Percentiles rank a stretch among this genome's conserved stretches.
phyloP scores from a whole-genome alignment of 23 red algal species.

The Gracilaria gracilis region DNA sequence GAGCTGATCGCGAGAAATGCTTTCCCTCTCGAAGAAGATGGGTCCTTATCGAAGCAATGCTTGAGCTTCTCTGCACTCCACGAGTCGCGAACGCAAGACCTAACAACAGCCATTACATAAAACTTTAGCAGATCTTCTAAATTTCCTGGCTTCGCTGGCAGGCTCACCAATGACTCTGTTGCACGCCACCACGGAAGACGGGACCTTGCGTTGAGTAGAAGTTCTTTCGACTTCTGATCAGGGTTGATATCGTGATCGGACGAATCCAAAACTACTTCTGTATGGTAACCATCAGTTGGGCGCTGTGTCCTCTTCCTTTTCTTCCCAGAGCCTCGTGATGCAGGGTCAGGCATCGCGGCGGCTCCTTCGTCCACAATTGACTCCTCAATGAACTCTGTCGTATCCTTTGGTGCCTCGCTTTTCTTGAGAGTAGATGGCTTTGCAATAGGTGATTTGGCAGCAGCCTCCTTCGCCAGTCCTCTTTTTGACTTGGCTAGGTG shows the following conservation, averaged over 20 bases:
- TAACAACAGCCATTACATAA: conserved; percentile 24
- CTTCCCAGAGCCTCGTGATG: not conserved
- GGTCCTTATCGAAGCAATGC: conserved; percentile 27
- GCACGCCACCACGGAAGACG: conserved; percentile 54
- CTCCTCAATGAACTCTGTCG: not conserved
- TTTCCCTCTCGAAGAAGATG: conserved; percentile 21
- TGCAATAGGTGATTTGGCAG: not conserved
- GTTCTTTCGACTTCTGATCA: not conserved
- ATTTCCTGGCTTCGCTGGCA: not conserved
- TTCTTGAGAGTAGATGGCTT: not conserved
- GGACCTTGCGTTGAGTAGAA: not conserved
- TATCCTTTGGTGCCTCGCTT: not conserved
- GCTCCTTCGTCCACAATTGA: conserved; percentile 1
- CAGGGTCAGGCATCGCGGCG: not conserved
- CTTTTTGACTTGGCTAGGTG: not conserved
- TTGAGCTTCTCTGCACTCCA: conserved; percentile 25
- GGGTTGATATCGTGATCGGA: conserved; percentile 5
- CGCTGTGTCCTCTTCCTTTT: not conserved
- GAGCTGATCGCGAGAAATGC: conserved; percentile 39
- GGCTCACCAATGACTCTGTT: not conserved
- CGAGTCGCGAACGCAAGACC: conserved; percentile 25
- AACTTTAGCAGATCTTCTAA: conserved; percentile 3
- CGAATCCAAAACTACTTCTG: conserved; percentile 19
- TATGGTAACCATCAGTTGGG: not conserved
- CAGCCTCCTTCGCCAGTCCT: not conserved